These are phyloP conservation scores for Coprinellus micaceus DNA, from an alignment of 768 basidiomycete species.

Conservation along the genomic window DNA sequence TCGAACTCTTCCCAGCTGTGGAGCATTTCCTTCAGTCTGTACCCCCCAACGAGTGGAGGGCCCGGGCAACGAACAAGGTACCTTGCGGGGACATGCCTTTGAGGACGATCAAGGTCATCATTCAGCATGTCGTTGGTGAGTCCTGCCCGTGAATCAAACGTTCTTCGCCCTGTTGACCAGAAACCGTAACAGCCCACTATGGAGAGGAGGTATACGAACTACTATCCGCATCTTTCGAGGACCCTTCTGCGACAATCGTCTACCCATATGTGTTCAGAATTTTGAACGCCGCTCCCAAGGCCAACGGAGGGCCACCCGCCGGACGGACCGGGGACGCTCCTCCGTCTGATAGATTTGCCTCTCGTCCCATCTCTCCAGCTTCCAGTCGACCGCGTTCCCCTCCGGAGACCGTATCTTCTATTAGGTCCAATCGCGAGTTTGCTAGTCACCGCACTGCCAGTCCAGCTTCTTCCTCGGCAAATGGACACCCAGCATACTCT, in stretches of 20 bases:
- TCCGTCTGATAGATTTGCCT: neutral
- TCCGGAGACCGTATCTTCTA: constrained; percentile 51
- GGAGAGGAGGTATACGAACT: constrained; percentile 90
- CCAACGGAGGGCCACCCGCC: constrained; percentile 34
- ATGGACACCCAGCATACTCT: constrained; percentile 48
- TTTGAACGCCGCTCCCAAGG: constrained; percentile 61
- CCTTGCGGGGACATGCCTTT: constrained; percentile 98
- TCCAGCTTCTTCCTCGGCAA: constrained; percentile 61
- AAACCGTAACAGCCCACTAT: constrained; percentile 56
- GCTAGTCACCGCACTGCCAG: constrained; percentile 62
- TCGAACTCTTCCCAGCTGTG: constrained; percentile 86
- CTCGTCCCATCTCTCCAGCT: constrained; percentile 50
- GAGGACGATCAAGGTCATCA: constrained; percentile 95
- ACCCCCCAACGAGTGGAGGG: constrained; percentile 94
- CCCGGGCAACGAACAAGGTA: constrained; percentile 83
- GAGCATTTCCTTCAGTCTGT: constrained; percentile 93
- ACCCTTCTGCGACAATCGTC: constrained; percentile 95
- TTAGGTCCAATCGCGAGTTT: constrained; percentile 51
- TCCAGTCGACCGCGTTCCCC: constrained; percentile 74
- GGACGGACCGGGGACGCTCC: constrained; percentile 31
- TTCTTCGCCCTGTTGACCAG: constrained; percentile 9
- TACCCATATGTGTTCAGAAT: constrained; percentile 95
- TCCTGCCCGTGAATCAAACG: constrained; percentile 14
- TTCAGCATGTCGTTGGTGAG: constrained; percentile 95
- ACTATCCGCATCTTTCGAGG: constrained; percentile 86